A percentile compares a stretch with the other conserved stretches of the same genome.
Evolutionary conservation across 176 grass and related monocot species (phyloP).

Genomic region (Aegilops bicornis): DNA sequence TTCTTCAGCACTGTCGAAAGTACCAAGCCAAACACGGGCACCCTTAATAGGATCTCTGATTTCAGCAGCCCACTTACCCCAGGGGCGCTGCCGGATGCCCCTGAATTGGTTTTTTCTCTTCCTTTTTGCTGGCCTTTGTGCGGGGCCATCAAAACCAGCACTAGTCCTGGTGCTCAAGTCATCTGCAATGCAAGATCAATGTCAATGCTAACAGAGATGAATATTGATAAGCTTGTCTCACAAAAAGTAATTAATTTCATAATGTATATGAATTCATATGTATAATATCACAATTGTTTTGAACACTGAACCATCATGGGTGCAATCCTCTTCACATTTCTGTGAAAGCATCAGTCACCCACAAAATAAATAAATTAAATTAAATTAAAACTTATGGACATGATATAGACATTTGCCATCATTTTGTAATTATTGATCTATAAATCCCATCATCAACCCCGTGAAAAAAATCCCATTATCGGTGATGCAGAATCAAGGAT

Average conservation of each 20-base stretch:
- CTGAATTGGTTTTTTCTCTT: conserved; percentile 89
- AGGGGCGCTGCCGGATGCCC: conserved; percentile 92
- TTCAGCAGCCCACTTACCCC: conserved; percentile 99
- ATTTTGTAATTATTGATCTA: background rate
- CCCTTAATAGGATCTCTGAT: conserved; percentile 94
- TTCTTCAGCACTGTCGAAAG: conserved; percentile 93
- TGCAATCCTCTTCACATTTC: background rate
- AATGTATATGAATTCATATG: background rate
- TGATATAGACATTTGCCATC: background rate
- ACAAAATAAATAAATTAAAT: background rate
- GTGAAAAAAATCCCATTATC: background rate
- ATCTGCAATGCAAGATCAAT: conserved; percentile 41
- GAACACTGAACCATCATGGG: background rate
- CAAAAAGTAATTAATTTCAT: background rate
- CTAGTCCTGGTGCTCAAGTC: conserved; percentile 41
- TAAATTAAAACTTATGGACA: background rate
- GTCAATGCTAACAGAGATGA: background rate
- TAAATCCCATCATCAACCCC: too few species aligned
- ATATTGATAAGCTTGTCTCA: background rate
- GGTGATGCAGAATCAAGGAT: background rate
- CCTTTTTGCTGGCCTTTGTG: conserved; percentile 44
- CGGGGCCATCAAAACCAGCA: conserved; percentile 34
- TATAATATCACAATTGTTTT: conserved; percentile 10
- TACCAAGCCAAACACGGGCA: conserved; percentile 93
- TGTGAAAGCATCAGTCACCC: background rate